Percentiles rank a stretch among this genome's conserved stretches.
Conservation (phyloP, 352 stramenopile species). For the Pythium guiyangense region DNA sequence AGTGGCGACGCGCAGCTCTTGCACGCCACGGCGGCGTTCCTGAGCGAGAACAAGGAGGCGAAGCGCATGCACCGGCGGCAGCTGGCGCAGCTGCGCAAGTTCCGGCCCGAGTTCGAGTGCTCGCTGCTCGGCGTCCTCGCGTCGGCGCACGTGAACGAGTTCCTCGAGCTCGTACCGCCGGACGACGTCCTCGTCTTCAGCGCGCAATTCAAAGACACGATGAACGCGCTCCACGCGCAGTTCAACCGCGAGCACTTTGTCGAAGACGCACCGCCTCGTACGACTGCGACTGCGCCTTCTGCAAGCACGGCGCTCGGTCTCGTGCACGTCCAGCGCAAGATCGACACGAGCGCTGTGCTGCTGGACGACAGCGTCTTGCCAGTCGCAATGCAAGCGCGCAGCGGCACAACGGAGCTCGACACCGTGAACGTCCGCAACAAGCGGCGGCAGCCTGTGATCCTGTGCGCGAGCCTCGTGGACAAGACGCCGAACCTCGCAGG, state of each 20-base stretch:
- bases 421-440: slow-evolving; percentile 44
- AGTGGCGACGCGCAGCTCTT: slow-evolving; percentile 38
- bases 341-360: slow-evolving; percentile 57
- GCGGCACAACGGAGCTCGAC: slow-evolving; percentile 11
- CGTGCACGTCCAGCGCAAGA: slow-evolving; percentile 71
- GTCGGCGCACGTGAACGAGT: slow-evolving; percentile 63
- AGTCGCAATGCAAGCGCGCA: slow-evolving; percentile 34
- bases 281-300: too few species aligned
- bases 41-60: slow-evolving; percentile 81
- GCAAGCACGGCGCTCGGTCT: not conserved
- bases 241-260: slow-evolving; percentile 68
- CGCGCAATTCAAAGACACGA: slow-evolving; percentile 53
- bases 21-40: slow-evolving; percentile 40
- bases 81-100: slow-evolving; percentile 49
- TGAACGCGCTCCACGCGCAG: slow-evolving; percentile 69
- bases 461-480: slow-evolving; percentile 89
- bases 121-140: slow-evolving; percentile 66
- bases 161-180: slow-evolving; percentile 62
- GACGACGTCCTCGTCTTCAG: slow-evolving; percentile 50
- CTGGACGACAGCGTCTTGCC: slow-evolving; percentile 60
- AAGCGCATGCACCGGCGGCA: slow-evolving; percentile 82
- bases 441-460: slow-evolving; percentile 58
- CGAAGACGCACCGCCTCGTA: slow-evolving; percentile 10
- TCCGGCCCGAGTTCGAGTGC: slow-evolving; percentile 64
- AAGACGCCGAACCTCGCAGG: slow-evolving; percentile 95